These are phyloP conservation scores for Pinus tabuliformis DNA, from an alignment of 75 land plant genomes.

Conservation along the genomic window DNA sequence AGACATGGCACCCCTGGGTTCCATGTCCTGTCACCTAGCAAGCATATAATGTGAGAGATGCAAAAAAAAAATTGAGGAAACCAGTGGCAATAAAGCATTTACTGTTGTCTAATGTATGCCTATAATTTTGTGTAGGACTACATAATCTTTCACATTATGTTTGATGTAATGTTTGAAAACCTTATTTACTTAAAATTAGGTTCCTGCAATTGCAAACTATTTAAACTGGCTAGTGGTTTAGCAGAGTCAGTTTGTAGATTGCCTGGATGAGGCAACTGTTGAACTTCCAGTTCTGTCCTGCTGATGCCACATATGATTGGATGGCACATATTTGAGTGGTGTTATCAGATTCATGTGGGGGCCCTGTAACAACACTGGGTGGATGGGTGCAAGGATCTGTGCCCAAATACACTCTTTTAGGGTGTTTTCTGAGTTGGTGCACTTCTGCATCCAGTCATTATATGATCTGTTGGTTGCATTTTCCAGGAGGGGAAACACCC, in stretches of 20 bases:
- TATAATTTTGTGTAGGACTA: background rate
- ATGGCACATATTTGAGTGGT: background rate
- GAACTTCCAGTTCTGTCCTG: background rate
- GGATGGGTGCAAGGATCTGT: too few species aligned
- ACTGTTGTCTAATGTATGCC: background rate
- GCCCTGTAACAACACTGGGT: too few species aligned
- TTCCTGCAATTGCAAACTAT: background rate
- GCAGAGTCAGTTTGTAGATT: background rate
- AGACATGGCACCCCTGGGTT: too few species aligned
- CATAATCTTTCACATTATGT: background rate
- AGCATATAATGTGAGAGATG: background rate
- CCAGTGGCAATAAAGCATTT: background rate
- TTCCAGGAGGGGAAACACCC: too few species aligned
- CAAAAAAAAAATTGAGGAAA: background rate
- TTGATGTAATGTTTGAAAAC: background rate
- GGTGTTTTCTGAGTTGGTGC: too few species aligned
- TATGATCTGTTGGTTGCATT: too few species aligned
- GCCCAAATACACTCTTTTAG: too few species aligned
- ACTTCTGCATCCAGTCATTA: too few species aligned
- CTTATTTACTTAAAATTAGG: background rate
- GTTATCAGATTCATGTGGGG: too few species aligned
- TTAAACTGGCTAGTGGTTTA: background rate
- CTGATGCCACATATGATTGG: background rate
- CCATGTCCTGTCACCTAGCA: too few species aligned
- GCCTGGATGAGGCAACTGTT: background rate